phyloP scores from a whole-genome alignment of 2,329 filamentous ascomycete genomes.

The Diaporthe ilicicola region DNA sequence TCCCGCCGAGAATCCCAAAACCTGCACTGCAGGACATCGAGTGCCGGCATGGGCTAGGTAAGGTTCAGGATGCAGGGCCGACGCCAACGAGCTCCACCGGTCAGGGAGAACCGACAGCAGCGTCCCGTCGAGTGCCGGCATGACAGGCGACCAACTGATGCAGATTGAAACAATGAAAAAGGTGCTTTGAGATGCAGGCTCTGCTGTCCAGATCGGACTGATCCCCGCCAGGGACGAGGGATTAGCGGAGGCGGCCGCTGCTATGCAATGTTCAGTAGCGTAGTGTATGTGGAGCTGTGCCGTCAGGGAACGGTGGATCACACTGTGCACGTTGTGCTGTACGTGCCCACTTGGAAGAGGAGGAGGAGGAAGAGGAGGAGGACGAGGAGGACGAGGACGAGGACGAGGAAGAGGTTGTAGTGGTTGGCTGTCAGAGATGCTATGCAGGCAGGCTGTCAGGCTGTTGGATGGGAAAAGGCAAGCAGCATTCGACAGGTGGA shows the following conservation, averaged over 20 bases:
- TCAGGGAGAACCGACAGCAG: conserved; percentile 10
- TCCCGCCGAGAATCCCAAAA: background rate
- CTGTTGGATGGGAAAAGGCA: background rate
- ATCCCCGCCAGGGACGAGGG: background rate
- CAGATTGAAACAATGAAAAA: background rate
- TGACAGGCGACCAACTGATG: conserved; percentile 8
- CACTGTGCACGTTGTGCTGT: background rate
- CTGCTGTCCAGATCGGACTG: conserved; percentile 5
- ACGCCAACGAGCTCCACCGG: conserved; percentile 11
- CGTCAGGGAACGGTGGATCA: background rate
- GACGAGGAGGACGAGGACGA: too few relatives aligned
- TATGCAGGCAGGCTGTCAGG: background rate
- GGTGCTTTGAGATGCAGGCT: too few relatives aligned
- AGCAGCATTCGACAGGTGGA: background rate
- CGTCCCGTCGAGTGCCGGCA: conserved; percentile 1
- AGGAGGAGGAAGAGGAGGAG: too few relatives aligned
- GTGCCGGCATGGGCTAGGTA: conserved; percentile 15
- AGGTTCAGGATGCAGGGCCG: background rate
- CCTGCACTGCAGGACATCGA: background rate
- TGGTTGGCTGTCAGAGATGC: too few relatives aligned
- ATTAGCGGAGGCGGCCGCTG: background rate
- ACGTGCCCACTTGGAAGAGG: background rate
- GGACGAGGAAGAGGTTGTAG: too few relatives aligned
- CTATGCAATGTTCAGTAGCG: background rate
- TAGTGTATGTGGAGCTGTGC: background rate